Base-by-base conservation (phyloP, 805 yeast species). In the Metschnikowia gruessii region DNA sequence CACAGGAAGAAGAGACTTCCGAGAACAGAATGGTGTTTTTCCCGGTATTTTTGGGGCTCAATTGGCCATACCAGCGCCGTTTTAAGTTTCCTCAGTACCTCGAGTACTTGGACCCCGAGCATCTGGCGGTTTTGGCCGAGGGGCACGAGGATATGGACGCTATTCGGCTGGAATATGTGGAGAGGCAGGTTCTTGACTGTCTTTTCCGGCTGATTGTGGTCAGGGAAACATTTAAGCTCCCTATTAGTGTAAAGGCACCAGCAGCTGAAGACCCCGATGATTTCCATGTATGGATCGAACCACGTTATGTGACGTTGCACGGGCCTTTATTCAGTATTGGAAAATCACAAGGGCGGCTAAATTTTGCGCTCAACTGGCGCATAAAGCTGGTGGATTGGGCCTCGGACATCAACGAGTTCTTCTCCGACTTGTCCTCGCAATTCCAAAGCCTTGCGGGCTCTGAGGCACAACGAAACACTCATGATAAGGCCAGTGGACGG, bases 201-300 rank as follows among this genome's bases (percentile, higher is more conserved):
- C 40, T 49, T 57, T 49, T 59, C 63, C 37, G 46, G 36, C 59
- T 34, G 53, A n/a, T 48, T 37, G 35, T 49, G 11, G 52, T 61
- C 9, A 51, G 66, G 45, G 53, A 63, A 49, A 48, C 58, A 3
- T 59, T 62, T 52, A 64, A 68, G 13, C 45, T 69, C 8, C 73
- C 72, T 4, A 50, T 69, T 10, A 42, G 48, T 12, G 46, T 64
- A 10, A 47, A 49, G 6, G 34, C 51, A 6, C 28, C 9, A 26
- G 12, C 28, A 6, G 12, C 11, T 4, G 34, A 45, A 1, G 36
- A 41, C 1, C 35, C 17, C 7, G 55, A 38, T 22, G 37, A 49
- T 9, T 59, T 65, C 35, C 45, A 55, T 7, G 58, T 68, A 2
- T 68, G 73, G 72, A 43, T 67, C 10, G 67, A 68, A 46, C 53